Evolutionary conservation across 2,329 filamentous ascomycete genomes (phyloP), one percentile per base, ranked within the genome.

Genomic region (Hortaea werneckii): DNA sequence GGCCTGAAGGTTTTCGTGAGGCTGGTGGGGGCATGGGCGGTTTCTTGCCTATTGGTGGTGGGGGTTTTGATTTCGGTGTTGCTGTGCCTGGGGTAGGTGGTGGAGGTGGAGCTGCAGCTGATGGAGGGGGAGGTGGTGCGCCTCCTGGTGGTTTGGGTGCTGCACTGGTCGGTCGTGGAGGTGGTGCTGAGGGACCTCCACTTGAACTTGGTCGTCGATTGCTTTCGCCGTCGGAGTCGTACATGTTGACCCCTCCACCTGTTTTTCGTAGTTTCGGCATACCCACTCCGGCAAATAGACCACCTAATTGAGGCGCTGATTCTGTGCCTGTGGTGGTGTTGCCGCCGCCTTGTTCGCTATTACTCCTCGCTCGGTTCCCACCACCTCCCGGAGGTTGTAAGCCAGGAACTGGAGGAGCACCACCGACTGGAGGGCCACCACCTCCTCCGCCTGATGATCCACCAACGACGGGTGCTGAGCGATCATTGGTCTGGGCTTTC

Each of bases 221-320:
- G 6, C 76, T 74, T 59, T 88, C 87, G 11, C 85, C 79, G 61
- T 95, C 89, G 48, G 87, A 89, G 44, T 72, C 73, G 54, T 76
- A 80, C 37, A 72, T 72, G 43, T 71, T 69, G 29, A 74, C 65
- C 41, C 86, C 89, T 46, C 87, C 85, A 3, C 82, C 77, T 7
- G 50, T 57, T 71, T 94, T 95, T 65, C 86, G 85, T 59, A 98
- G 65, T 69, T 95, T 96, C 2, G 92, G 92, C 79, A 96, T 96
- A 34, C 90, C 92, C 30, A 34, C 30, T 34, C 87, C 89, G 1
- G 86, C 87, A 61, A 98, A 95, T 26, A 98, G 66, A 1, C 92
- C 92, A 29, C 74, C 90, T 8, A 96, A 67, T 63, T 95, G 90
- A 8, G 88, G 87, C 41, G 86, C 79, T 13, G 79, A 66, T 20